Evolutionary conservation across 208 protist genomes (phyloP), one percentile per base, ranked within the genome.

Genomic region (Acanthamoeba culbertsoni): DNA sequence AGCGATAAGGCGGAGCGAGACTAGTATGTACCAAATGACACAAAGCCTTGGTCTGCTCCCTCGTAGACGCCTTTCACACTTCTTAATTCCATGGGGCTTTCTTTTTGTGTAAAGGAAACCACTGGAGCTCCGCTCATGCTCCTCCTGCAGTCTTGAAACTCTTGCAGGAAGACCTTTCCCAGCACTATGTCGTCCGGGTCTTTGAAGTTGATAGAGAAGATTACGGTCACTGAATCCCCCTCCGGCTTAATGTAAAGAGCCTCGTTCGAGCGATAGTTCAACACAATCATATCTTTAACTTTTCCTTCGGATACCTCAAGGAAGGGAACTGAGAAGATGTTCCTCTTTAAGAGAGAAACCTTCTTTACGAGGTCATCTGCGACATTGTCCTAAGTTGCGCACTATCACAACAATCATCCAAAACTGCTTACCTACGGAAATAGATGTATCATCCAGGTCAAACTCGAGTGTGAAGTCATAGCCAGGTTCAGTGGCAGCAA

Each of bases 131-230:
- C 86, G 53, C 18, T 71, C 12, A 96, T 33, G 33, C 59, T 91
- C 31, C 90, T 89, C 23, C 94, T 6, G n/a, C 46, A 48, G 43
- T 96, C 94, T 10, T 57, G 16, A 57, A 93, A 93, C 77, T 92
- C 90, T 35, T 95, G 91, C 31, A 96, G 89, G 68, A 97, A 97
- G 37, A 97, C 94, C 68, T 96, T 95, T 26, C 48, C 88, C 35
- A 97, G 65, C 53, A 96, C 45, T 12, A 95, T 31, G 91, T 96
- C 95, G 77, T 95, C 95, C 42, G 31, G 8, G 90, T 96, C 95
- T 48, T 95, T 95, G 79, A 96, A 96, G 48, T 28, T 57, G 46
- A 96, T 94, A 35, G 94, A 94, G 93, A 96, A 96, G 51, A 96
- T 95, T 28, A 95, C 95, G 31, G 92, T 96, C 2, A 95, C 94